Conservation (phyloP, 208 protist genomes). For the Spongospora subterranea region DNA sequence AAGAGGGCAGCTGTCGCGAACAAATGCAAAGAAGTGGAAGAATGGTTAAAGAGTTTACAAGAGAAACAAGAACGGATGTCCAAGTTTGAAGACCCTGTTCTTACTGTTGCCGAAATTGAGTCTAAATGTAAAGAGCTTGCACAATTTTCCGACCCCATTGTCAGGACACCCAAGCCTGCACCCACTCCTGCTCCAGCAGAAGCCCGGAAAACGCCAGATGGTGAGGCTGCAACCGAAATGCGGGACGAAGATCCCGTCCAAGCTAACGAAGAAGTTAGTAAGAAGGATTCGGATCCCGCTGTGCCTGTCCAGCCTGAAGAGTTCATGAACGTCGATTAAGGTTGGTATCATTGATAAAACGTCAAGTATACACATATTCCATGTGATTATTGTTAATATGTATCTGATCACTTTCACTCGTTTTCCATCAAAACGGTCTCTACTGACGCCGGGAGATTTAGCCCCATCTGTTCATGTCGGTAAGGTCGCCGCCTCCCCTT, state of each 20-base stretch:
- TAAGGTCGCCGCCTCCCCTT: not conserved
- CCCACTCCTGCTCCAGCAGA: not conserved
- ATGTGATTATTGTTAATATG: too few relatives aligned
- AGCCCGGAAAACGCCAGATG: not conserved
- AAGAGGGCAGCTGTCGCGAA: not conserved
- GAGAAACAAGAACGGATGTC: conserved; percentile 27
- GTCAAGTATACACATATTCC: too few relatives aligned
- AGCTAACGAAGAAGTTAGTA: not conserved
- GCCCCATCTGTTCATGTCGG: not conserved
- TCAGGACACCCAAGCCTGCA: conserved; percentile 25
- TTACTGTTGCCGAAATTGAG: not conserved
- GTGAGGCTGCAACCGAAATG: not conserved
- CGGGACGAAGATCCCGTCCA: not conserved
- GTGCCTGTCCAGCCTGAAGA: not conserved
- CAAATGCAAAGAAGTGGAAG: conserved; percentile 55
- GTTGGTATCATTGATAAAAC: not conserved
- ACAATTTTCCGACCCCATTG: not conserved
- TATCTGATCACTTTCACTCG: not conserved
- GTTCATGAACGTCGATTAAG: not conserved
- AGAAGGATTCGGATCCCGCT: not conserved
- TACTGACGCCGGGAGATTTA: not conserved
- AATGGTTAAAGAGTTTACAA: not conserved
- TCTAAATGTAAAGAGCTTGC: conserved; percentile 32
- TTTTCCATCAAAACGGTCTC: not conserved
- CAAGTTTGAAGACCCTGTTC: conserved; percentile 22